phyloP scores from a whole-genome alignment of 163 green algal species.

The Chlamydomonas reinhardtii region DNA sequence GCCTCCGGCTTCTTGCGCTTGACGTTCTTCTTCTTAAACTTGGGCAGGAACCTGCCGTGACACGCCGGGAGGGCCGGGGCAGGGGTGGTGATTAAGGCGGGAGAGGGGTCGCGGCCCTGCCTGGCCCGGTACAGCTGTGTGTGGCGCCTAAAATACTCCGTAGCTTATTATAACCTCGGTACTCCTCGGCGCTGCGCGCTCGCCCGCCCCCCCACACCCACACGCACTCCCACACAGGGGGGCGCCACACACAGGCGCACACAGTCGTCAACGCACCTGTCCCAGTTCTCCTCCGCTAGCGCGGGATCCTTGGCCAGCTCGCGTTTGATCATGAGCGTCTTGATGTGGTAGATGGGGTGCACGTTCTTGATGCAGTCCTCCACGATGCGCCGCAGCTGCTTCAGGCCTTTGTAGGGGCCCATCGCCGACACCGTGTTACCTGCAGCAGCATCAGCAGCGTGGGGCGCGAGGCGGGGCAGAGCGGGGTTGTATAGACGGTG shows the following conservation, averaged over 20 bases:
- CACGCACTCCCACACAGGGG: not conserved
- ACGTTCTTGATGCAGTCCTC: conserved; percentile 99
- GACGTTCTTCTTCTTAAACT: conserved; percentile 99
- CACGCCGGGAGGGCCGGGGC: too few species aligned
- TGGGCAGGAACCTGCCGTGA: conserved; percentile 97
- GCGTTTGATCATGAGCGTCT: conserved; percentile 99
- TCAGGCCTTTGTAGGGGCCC: conserved; percentile 95
- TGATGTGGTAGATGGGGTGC: conserved; percentile 99
- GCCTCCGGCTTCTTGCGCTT: conserved; percentile 87
- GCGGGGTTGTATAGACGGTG: too few species aligned
- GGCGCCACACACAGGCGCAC: too few species aligned
- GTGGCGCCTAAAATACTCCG: too few species aligned
- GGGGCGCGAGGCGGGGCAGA: too few species aligned
- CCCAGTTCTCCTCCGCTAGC: conserved; percentile 94
- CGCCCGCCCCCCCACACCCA: not conserved
- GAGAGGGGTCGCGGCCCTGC: too few species aligned
- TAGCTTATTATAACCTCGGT: too few species aligned
- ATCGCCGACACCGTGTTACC: conserved; percentile 98
- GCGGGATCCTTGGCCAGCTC: conserved; percentile 97
- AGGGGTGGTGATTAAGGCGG: too few species aligned
- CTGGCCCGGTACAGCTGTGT: too few species aligned
- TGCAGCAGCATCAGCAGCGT: too few species aligned
- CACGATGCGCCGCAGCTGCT: conserved; percentile 90
- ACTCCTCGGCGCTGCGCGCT: too few species aligned
- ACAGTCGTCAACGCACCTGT: conserved; percentile 68